Conservation (phyloP, 352 stramenopile genomes). For the Pythium brassicae region DNA sequence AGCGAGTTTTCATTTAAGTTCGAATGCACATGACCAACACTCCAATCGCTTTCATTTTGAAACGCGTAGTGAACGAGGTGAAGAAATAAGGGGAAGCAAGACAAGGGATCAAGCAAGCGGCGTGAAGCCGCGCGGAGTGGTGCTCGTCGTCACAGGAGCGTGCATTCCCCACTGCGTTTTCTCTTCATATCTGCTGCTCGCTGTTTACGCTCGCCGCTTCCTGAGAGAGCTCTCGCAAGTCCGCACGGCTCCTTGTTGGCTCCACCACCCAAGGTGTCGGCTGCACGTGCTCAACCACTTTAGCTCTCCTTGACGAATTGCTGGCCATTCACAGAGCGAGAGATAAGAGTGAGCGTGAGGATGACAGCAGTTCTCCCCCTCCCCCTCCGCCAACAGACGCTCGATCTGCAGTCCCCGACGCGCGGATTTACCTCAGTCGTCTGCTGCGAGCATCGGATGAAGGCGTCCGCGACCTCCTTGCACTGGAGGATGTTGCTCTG, state of each 20-base stretch:
- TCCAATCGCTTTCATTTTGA: constrained; percentile 12
- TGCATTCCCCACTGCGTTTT: too few species aligned
- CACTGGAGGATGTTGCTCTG: constrained; percentile 75
- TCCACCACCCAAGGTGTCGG: not conserved
- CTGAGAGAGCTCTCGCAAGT: not conserved
- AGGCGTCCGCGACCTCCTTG: constrained; percentile 84
- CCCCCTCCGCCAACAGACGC: too few species aligned
- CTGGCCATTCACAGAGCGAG: constrained; percentile 12
- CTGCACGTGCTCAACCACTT: not conserved
- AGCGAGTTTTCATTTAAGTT: not conserved
- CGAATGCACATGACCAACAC: not conserved
- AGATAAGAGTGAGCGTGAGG: not conserved
- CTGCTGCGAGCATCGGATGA: constrained; percentile 73
- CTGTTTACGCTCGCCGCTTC: too few species aligned
- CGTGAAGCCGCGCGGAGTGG: too few species aligned
- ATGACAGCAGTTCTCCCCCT: too few species aligned
- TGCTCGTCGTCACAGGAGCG: too few species aligned
- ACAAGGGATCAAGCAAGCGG: too few species aligned
- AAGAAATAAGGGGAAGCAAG: too few species aligned
- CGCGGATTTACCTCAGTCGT: constrained; percentile 59
- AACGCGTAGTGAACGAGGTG: too few species aligned
- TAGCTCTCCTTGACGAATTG: constrained; percentile 70
- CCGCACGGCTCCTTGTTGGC: not conserved
- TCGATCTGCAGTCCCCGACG: not conserved
- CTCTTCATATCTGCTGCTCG: too few species aligned